Conservation (phyloP, 371 early-diverging fungal species). For the Choanephora cucurbitarum region DNA sequence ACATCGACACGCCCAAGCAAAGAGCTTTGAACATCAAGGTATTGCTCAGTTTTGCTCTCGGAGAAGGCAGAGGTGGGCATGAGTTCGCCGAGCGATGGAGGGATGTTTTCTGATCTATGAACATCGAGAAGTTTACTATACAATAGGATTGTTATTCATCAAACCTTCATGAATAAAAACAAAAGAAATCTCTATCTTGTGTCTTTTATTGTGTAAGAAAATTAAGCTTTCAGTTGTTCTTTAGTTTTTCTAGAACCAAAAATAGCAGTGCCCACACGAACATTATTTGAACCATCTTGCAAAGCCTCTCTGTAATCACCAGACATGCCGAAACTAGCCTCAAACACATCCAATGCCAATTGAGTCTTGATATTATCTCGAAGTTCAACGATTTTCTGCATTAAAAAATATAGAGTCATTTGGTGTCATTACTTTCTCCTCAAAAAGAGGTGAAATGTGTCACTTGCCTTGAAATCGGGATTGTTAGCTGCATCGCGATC, state of each 20-base stretch:
- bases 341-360: conserved; percentile 39
- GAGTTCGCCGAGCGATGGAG: too few relatives aligned
- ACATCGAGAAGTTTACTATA: too few relatives aligned
- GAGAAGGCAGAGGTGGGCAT: too few relatives aligned
- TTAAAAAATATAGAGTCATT: neutral
- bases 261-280: conserved; percentile 89
- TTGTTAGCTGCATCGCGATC: conserved; percentile 63
- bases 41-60: too few relatives aligned
- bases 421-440: neutral
- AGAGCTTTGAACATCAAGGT: too few relatives aligned
- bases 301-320: conserved; percentile 87
- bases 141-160: too few relatives aligned
- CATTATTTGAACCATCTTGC: conserved; percentile 83
- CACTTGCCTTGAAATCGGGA: conserved; percentile 81
- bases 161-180: too few relatives aligned
- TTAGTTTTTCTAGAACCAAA: conserved; percentile 73
- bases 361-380: conserved; percentile 8
- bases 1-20: too few relatives aligned
- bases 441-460: neutral
- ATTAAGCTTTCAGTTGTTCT: neutral
- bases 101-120: too few relatives aligned
- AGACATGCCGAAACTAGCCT: conserved; percentile 99
- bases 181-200: neutral
- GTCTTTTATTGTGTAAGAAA: too few relatives aligned
- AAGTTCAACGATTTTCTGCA: conserved; percentile 14